Conservation (phyloP, 306 rosid genomes). For the Cucurbita pepo region DNA sequence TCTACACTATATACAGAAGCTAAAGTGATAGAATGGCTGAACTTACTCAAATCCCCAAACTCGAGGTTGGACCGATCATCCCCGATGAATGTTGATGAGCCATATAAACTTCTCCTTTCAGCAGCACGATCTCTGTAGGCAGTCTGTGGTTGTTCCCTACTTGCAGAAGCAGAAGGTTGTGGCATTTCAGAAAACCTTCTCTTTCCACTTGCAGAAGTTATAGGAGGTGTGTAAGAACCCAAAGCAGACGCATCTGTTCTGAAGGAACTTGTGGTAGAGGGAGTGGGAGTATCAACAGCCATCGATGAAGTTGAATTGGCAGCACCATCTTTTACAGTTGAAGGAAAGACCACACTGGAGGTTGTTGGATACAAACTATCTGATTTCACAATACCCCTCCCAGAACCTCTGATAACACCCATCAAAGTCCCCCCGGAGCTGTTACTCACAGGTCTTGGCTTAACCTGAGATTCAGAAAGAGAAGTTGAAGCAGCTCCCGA, state of each 20-base stretch:
- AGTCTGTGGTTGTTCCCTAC: conserved; percentile 57
- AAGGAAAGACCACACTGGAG: conserved; percentile 10
- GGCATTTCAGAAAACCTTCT: conserved; percentile 96
- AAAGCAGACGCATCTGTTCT: conserved; percentile 76
- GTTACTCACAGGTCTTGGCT: conserved; percentile 70
- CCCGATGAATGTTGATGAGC: conserved; percentile 52
- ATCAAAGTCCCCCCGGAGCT: conserved; percentile 75
- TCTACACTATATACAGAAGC: not conserved
- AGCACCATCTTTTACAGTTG: conserved; percentile 17
- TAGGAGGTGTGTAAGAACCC: conserved; percentile 55
- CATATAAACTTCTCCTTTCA: conserved; percentile 87
- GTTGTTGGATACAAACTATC: conserved; percentile 39
- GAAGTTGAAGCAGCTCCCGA: conserved; percentile 25
- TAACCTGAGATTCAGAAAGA: conserved; percentile 41
- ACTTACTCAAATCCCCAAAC: conserved; percentile 70
- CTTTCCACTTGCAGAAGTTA: conserved; percentile 47
- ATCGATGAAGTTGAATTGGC: conserved; percentile 18
- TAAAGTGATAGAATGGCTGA: not conserved
- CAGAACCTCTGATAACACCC: conserved; percentile 98
- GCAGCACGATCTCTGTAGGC: conserved; percentile 95
- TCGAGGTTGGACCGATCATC: conserved; percentile 47
- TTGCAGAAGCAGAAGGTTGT: conserved; percentile 34
- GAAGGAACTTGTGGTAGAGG: conserved; percentile 40
- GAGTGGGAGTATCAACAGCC: conserved; percentile 27
- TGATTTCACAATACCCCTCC: conserved; percentile 55